Conservation (phyloP, 2,329 filamentous ascomycete genomes). For the Xylaria sp. region DNA sequence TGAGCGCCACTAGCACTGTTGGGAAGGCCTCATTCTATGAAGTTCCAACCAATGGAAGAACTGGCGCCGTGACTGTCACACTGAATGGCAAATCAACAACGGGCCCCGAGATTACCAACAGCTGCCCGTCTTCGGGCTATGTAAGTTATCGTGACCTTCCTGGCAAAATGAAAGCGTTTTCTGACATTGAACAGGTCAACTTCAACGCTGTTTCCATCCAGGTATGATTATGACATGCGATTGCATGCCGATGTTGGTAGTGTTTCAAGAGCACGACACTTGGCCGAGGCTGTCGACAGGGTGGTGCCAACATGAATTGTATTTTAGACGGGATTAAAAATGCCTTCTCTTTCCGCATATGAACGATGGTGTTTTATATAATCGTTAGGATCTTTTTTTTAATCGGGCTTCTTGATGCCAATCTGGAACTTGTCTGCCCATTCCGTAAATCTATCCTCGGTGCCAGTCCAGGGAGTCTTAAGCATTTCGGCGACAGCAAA, state of each 20-base stretch:
- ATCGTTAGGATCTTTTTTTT: slow-evolving; percentile 32
- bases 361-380: neutral
- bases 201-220: slow-evolving; percentile 53
- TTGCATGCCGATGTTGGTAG: neutral
- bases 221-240: slow-evolving; percentile 39
- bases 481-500: slow-evolving; percentile 67
- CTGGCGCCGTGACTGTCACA: slow-evolving; percentile 55
- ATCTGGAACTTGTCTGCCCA: slow-evolving; percentile 74
- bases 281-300: neutral
- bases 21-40: slow-evolving; percentile 53
- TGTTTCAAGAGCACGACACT: neutral
- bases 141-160: slow-evolving; percentile 39
- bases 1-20: slow-evolving; percentile 46
- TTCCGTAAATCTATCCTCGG: slow-evolving; percentile 79
- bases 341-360: neutral
- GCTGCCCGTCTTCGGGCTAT: slow-evolving; percentile 47
- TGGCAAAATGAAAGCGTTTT: neutral
- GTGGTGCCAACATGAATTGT: neutral
- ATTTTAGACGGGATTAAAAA: neutral
- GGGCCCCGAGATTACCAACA: slow-evolving; percentile 53
- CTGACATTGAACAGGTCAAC: slow-evolving; percentile 46
- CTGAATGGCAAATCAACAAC: slow-evolving; percentile 53
- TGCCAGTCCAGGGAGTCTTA: slow-evolving; percentile 69
- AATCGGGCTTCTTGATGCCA: slow-evolving; percentile 61
- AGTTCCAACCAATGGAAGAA: slow-evolving; percentile 53